Evolutionary conservation across 345 rosid species (phyloP).

Genomic region (Sonneratia alba): DNA sequence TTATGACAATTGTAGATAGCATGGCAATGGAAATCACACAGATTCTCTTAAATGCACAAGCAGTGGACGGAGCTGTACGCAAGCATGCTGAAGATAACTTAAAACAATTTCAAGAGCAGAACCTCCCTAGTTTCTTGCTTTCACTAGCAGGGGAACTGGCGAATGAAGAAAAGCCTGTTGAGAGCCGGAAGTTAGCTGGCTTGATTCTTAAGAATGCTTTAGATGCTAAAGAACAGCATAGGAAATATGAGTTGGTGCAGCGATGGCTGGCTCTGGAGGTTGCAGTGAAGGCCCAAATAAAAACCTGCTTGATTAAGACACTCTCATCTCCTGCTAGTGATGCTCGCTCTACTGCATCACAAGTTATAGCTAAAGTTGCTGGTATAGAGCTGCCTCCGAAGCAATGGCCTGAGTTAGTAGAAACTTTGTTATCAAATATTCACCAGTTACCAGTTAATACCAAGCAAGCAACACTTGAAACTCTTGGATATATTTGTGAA

Average conservation of each 20-base stretch:
- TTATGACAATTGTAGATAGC: background rate
- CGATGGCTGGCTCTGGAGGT: conserved; percentile 33
- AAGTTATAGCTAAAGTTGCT: conserved; percentile 36
- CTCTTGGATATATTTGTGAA: conserved; percentile 39
- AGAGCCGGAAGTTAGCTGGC: conserved; percentile 42
- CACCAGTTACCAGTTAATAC: conserved; percentile 33
- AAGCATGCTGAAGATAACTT: conserved; percentile 37
- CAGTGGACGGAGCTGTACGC: conserved; percentile 36
- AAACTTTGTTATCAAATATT: conserved; percentile 28
- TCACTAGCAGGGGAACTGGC: conserved; percentile 38
- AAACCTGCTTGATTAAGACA: conserved; percentile 25
- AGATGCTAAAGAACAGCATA: conserved; percentile 45
- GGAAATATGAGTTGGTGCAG: conserved; percentile 36
- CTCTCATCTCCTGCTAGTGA: conserved; percentile 32
- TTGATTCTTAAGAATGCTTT: conserved; percentile 33
- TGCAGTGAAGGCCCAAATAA: conserved; percentile 30
- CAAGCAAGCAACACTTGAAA: conserved; percentile 39
- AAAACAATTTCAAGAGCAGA: conserved; percentile 38
- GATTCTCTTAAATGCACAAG: conserved; percentile 41
- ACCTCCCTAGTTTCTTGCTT: conserved; percentile 31
- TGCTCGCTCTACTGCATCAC: conserved; percentile 38
- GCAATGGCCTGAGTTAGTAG: conserved; percentile 41
- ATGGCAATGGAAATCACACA: conserved; percentile 37
- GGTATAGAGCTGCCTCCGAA: conserved; percentile 39
- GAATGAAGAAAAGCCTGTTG: conserved; percentile 37